These are phyloP conservation scores for Choiromyces venosus DNA, from an alignment of 495 filamentous ascomycete species.

Conservation along the genomic window DNA sequence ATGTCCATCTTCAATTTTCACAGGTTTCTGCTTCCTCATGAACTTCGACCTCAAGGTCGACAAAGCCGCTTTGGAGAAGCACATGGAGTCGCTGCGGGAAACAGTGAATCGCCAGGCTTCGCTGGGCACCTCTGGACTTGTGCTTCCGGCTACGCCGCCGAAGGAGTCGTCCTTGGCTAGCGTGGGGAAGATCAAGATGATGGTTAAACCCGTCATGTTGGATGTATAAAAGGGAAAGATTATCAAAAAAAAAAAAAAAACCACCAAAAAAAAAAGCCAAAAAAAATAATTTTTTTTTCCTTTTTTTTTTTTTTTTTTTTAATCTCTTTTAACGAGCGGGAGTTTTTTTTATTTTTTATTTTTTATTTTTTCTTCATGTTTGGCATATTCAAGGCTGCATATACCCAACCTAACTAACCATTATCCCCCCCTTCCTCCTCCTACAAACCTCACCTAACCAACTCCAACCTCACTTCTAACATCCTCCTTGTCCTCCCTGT, in stretches of 20 bases:
- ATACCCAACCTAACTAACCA: conserved; percentile 1
- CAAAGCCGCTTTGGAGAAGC: conserved; percentile 55
- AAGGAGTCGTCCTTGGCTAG: conserved; percentile 32
- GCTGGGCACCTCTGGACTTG: conserved; percentile 40
- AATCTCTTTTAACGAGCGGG: conserved; percentile 21
- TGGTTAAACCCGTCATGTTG: conserved; percentile 41
- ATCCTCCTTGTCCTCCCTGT: neutral
- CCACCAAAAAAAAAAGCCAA: conserved; percentile 27
- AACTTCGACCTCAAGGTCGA: conserved; percentile 75
- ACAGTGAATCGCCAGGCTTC: conserved; percentile 38
- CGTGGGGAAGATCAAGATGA: conserved; percentile 42
- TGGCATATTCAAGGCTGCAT: conserved; percentile 29
- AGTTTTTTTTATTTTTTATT: conserved; percentile 32
- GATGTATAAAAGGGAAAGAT: conserved; percentile 42
- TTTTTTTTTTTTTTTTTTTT: conserved; percentile 35
- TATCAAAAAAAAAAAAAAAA: conserved; percentile 14
- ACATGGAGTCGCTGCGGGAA: conserved; percentile 50
- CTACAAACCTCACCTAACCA: neutral
- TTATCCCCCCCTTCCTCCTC: neutral
- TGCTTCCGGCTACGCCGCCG: conserved; percentile 41
- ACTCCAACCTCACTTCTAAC: neutral
- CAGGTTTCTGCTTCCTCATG: conserved; percentile 69
- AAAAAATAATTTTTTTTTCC: conserved; percentile 41
- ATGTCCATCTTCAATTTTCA: conserved; percentile 12
- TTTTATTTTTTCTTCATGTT: conserved; percentile 15